These are phyloP conservation scores for Actinomortierella ambigua DNA, from an alignment of 371 early-diverging fungal species.

Conservation along the genomic window DNA sequence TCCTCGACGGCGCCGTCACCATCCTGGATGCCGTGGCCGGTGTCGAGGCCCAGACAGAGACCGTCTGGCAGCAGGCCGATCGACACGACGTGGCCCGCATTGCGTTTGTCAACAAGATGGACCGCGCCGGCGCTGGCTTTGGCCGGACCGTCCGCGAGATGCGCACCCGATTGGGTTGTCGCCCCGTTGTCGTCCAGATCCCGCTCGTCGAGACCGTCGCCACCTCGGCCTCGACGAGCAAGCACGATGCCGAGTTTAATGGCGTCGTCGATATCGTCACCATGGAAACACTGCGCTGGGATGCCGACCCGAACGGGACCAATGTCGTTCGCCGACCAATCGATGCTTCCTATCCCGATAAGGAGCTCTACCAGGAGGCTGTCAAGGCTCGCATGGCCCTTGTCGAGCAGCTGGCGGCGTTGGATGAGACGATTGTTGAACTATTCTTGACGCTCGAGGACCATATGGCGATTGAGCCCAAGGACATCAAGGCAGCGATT, in stretches of 20 bases:
- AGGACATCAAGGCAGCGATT: conserved; percentile 69
- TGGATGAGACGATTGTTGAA: conserved; percentile 88
- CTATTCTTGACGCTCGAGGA: conserved; percentile 78
- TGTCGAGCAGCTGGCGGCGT: conserved; percentile 83
- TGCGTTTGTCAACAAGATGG: conserved; percentile 95
- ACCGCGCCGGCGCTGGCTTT: conserved; percentile 82
- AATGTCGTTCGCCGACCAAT: conserved; percentile 45
- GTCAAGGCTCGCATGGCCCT: conserved; percentile 64
- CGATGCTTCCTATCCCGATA: conserved; percentile 23
- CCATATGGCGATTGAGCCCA: conserved; percentile 63
- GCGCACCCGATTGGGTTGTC: conserved; percentile 63
- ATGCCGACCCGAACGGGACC: conserved; percentile 57
- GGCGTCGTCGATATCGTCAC: conserved; percentile 82
- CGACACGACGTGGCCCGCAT: conserved; percentile 85
- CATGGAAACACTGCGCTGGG: conserved; percentile 78
- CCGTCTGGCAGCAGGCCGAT: conserved; percentile 92
- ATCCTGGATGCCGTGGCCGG: conserved; percentile 94
- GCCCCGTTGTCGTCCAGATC: conserved; percentile 76
- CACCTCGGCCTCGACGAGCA: conserved; percentile 6
- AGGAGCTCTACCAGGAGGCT: conserved; percentile 53
- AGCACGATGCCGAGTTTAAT: conserved; percentile 44
- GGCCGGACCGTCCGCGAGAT: conserved; percentile 69
- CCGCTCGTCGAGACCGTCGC: conserved; percentile 66
- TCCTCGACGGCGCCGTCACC: conserved; percentile 93
- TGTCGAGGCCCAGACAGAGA: conserved; percentile 97